phyloP scores from a whole-genome alignment of 352 stramenopile species.

The Thalassiosira hispida region DNA sequence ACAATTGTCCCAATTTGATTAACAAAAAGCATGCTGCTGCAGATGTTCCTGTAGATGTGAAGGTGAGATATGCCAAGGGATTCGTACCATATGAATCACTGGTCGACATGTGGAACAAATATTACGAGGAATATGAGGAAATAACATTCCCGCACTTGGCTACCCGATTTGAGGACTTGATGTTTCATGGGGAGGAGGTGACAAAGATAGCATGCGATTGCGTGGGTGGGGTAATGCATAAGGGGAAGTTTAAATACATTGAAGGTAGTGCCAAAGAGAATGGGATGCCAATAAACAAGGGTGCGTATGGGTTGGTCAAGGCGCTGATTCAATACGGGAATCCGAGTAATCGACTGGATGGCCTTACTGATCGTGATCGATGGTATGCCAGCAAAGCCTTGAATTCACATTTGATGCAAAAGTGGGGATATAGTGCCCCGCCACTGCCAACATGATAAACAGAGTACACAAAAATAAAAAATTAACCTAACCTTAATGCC shows the following conservation, averaged over 20 bases:
- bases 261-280: constrained; percentile 63
- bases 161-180: constrained; percentile 80
- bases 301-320: constrained; percentile 55
- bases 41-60: constrained; percentile 20
- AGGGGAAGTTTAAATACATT: constrained; percentile 57
- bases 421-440: constrained; percentile 63
- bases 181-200: constrained; percentile 64
- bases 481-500: too few relatives aligned
- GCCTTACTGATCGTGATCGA: constrained; percentile 45
- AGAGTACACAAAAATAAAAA: too few relatives aligned
- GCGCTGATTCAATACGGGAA: constrained; percentile 70
- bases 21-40: constrained; percentile 55
- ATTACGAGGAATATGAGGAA: constrained; percentile 71
- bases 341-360: constrained; percentile 29
- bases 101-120: constrained; percentile 69
- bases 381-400: constrained; percentile 57
- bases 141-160: constrained; percentile 70
- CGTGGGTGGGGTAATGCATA: constrained; percentile 60
- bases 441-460: constrained; percentile 3
- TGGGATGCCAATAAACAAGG: constrained; percentile 50
- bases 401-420: constrained; percentile 62
- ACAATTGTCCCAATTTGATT: constrained; percentile 79
- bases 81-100: constrained; percentile 60
- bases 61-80: constrained; percentile 47
- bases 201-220: constrained; percentile 65